Base-by-base conservation (phyloP, 2,329 filamentous ascomycete genomes). In the Ramularia endophylla region DNA sequence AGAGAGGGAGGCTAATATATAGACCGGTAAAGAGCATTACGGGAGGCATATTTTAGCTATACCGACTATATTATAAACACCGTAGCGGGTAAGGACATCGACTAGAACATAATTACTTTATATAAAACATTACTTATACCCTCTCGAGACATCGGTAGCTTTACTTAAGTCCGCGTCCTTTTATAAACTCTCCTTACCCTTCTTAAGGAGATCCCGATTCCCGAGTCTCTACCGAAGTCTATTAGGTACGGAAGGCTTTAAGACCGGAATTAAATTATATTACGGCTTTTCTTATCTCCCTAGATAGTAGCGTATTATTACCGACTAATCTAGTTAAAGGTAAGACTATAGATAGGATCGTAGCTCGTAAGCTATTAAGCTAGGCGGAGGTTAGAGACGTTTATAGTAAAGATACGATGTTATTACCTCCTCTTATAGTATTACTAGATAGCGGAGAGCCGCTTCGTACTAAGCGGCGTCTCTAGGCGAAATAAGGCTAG, bases 371-470 rank as follows among this genome's bases (percentile, higher is more conserved):
- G 27, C 57, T 51, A 28, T 70, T 61, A 17, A 73, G 55, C 68
- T 71, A 37, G 4, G 6, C 19, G 20, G 54, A 33, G 56, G 48
- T 33, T 25, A 28, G 38, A 42, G 30, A 25, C 32, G 20, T 34
- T 28, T 4, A 30, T 27, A 22, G 5, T 7, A 15, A 40, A 9
- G 15, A 13, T 12, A 17, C 15, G 11, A 8, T 9, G 13, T 11
- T 35, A 44, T 17, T 47, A 68, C 69, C 55, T 70, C 63, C 30
- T 63, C 57, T 48, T 70, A 65, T 3, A 73, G 57, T 30, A 58
- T 53, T 48, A 69, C 66, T 15, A 73, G 58, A 33, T 66, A 62
- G 22, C 65, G 65, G 29, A 73, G 65, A 2, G 67, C 67, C 42
- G 60, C 58, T 51, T 59, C 61, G 47, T 52, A 54, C 35, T 56